Base-by-base conservation (phyloP, 176 grass and related monocot species). In the Ananas comosus region DNA sequence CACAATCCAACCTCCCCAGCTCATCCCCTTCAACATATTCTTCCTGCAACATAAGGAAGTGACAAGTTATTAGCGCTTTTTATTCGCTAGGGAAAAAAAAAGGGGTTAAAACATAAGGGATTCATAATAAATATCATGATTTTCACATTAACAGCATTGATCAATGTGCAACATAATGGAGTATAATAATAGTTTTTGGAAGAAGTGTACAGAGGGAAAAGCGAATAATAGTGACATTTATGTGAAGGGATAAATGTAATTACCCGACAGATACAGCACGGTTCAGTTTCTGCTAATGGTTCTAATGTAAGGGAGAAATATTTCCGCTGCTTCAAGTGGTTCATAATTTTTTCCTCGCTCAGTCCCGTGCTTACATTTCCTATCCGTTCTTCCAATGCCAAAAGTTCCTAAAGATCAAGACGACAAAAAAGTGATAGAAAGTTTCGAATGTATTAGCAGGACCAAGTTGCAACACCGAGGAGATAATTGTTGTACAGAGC, bases 371-470 rank as follows among this genome's bases (percentile, higher is more conserved):
- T 79, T 56, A 79, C 77, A 65, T 72, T 66, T 51, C 77, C 68
- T 79, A 79, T 79, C 48, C 69, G 70, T 72, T 79, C 77, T 53
- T 79, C 77, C 77, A 79, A n/a, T 3, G 77, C 77, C 64, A 79
- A 10, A 50, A 72, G 71, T 56, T 79, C 77, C 77, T 79, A 29
- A 49, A 70, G 25, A 9, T 67, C 24, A 49, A 78, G 14, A 48
- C 11, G 56, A 68, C 48, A 77, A 53, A 68, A 48, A 28, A 76
- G 11, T 70, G 63, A 17, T 63, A 70, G 50, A 71, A 70, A 73
- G 42, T 14, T 49, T 64, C 47, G 22, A 24, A 13, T 59, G 54
- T 59, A 17, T 59, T 27, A 75, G 0, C 22, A 71, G 49, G 50
- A 54, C 18, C 51, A 56, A 68, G 19, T 58, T 57, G 28, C 10